Evolutionary conservation across 331 rosid species (phyloP).

Genomic region (Dryas integrifolia): DNA sequence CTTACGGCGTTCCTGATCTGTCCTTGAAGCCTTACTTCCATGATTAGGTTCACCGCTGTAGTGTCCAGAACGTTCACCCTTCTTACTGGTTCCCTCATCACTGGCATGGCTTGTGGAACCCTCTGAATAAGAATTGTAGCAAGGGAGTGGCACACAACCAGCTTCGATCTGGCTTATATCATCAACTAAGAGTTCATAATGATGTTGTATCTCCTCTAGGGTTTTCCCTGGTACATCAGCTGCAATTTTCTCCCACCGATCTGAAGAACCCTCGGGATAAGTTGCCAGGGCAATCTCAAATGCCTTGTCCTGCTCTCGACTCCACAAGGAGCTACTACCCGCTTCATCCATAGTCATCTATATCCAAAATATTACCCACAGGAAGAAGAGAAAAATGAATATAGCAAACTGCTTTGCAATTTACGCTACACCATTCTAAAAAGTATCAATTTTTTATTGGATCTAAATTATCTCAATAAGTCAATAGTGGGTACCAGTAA

Average conservation of each 20-base stretch:
- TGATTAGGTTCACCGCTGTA: conserved; percentile 57
- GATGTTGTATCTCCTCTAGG: conserved; percentile 67
- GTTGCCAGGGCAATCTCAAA: conserved; percentile 85
- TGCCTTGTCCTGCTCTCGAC: conserved; percentile 82
- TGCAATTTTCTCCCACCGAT: conserved; percentile 88
- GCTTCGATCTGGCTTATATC: conserved; percentile 79
- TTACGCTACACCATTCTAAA: conserved; percentile 37
- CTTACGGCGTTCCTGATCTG: conserved; percentile 88
- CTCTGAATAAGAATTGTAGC: conserved; percentile 74
- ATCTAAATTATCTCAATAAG: conserved; percentile 26
- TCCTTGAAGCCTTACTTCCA: conserved; percentile 67
- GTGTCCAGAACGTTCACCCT: conserved; percentile 48
- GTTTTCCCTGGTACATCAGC: conserved; percentile 81
- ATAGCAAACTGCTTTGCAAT: conserved; percentile 31
- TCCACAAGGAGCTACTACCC: conserved; percentile 74
- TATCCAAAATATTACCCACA: conserved; percentile 24
- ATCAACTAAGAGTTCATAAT: conserved; percentile 75
- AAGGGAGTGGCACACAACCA: conserved; percentile 76
- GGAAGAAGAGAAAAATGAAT: conserved; percentile 30
- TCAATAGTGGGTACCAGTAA: conserved; percentile 17
- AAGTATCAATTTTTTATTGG: conserved; percentile 27
- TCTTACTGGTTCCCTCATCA: conserved; percentile 68
- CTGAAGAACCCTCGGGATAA: conserved; percentile 60
- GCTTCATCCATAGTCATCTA: conserved; percentile 68
- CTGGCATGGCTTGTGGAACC: conserved; percentile 63